phyloP scores from a whole-genome alignment of 257 asterid genomes.

The Solanum habrochaites region DNA sequence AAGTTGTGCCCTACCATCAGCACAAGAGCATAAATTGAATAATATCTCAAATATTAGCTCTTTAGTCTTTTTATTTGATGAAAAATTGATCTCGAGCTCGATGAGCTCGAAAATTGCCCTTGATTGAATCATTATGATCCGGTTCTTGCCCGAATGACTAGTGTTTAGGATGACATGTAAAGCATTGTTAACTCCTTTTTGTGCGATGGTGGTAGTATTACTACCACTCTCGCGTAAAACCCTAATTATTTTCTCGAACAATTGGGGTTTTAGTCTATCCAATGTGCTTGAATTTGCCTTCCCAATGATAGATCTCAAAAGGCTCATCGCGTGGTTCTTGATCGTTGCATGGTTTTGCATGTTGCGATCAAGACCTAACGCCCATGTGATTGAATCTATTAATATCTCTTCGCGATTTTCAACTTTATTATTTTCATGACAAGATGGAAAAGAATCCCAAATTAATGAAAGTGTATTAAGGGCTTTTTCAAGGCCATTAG shows the following conservation, averaged over 20 bases:
- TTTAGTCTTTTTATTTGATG: conserved; percentile 19
- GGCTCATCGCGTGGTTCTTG: neutral
- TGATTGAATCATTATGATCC: conserved; percentile 28
- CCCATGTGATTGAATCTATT: conserved; percentile 30
- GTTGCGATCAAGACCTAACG: neutral
- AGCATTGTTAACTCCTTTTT: conserved; percentile 15
- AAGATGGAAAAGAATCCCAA: neutral
- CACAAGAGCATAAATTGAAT: conserved; percentile 31
- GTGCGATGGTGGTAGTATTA: neutral
- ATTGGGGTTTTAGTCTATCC: conserved; percentile 22
- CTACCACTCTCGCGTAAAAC: neutral
- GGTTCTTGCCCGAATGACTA: conserved; percentile 32
- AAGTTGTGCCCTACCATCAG: conserved; percentile 60
- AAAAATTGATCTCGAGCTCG: conserved; percentile 23
- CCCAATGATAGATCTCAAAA: conserved; percentile 2
- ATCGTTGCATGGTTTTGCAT: neutral
- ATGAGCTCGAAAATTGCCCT: conserved; percentile 26
- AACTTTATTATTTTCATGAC: neutral
- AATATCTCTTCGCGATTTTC: conserved; percentile 3
- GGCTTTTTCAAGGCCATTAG: conserved; percentile 18
- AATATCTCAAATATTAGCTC: conserved; percentile 34
- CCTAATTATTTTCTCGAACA: conserved; percentile 5
- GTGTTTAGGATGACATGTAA: conserved; percentile 22
- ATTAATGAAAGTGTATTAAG: conserved; percentile 16
- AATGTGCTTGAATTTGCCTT: conserved; percentile 1